Conservation (phyloP, 2,329 filamentous ascomycete species). For the Cryphonectria parasitica region DNA sequence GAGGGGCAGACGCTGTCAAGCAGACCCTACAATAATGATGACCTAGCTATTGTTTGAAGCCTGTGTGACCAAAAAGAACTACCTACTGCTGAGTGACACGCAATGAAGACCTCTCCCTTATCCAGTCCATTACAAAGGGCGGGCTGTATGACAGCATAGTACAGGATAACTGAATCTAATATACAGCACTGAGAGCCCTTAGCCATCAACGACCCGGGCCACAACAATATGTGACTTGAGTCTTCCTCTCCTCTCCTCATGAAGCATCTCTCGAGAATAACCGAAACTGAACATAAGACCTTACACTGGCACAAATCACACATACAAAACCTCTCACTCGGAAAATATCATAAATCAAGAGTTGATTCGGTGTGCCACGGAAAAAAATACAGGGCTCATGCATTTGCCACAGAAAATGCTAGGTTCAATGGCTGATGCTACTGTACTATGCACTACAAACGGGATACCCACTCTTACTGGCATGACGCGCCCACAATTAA, state of each 20-base stretch:
- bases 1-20: neutral
- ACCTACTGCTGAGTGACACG: neutral
- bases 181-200: neutral
- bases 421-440: neutral
- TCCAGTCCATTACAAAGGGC: neutral
- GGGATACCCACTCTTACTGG: slow-evolving; percentile 19
- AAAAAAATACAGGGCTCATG: neutral
- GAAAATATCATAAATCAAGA: neutral
- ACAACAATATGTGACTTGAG: neutral
- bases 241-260: too few species aligned
- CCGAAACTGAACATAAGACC: neutral
- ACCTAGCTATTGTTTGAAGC: neutral
- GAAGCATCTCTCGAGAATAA: neutral
- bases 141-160: neutral
- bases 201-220: neutral
- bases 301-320: neutral
- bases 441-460: slow-evolving; percentile 12
- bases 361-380: neutral
- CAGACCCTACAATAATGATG: neutral
- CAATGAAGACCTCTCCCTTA: neutral
- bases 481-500: slow-evolving; percentile 20
- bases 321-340: neutral
- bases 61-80: neutral
- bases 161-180: neutral
- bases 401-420: neutral